Evolutionary conservation across 192 early-diverging fungal species (phyloP).

Genomic region (Coemansia sp.): DNA sequence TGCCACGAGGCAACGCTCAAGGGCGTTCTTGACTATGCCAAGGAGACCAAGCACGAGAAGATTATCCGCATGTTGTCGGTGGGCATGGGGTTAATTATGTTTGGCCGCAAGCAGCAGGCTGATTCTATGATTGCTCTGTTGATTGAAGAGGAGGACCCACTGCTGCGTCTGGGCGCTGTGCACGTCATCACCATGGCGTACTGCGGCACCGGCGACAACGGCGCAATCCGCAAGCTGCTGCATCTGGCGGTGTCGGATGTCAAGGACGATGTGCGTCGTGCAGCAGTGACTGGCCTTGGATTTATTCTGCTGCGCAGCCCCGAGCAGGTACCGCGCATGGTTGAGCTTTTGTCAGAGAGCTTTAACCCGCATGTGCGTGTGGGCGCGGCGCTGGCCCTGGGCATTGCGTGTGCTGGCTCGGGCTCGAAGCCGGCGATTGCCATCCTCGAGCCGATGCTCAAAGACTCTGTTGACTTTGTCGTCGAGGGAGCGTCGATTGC

Average conservation of each 20-base stretch:
- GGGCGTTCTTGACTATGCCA: conserved; percentile 97
- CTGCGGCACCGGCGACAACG: conserved; percentile 96
- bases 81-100: conserved; percentile 96
- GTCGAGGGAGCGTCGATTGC: conserved; percentile 96
- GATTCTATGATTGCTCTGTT: conserved; percentile 88
- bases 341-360: conserved; percentile 95
- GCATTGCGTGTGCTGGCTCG: conserved; percentile 96
- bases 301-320: conserved; percentile 93
- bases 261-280: conserved; percentile 99
- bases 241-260: conserved; percentile 98
- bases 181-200: conserved; percentile 98
- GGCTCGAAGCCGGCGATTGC: conserved; percentile 88
- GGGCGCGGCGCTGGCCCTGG: conserved; percentile 93
- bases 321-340: conserved; percentile 96
- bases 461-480: conserved; percentile 97
- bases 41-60: conserved; percentile 99
- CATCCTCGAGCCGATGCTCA: conserved; percentile 94
- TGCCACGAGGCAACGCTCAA: conserved; percentile 75
- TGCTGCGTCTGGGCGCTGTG: conserved; percentile 95
- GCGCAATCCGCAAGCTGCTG: conserved; percentile 88
- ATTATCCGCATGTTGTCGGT: conserved; percentile 96
- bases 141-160: conserved; percentile 87
- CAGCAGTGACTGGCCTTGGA: conserved; percentile 94
- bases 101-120: conserved; percentile 93
- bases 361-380: conserved; percentile 99